Base-by-base conservation (phyloP, 2,329 filamentous ascomycete genomes). In the Boeremia lycopersici region DNA sequence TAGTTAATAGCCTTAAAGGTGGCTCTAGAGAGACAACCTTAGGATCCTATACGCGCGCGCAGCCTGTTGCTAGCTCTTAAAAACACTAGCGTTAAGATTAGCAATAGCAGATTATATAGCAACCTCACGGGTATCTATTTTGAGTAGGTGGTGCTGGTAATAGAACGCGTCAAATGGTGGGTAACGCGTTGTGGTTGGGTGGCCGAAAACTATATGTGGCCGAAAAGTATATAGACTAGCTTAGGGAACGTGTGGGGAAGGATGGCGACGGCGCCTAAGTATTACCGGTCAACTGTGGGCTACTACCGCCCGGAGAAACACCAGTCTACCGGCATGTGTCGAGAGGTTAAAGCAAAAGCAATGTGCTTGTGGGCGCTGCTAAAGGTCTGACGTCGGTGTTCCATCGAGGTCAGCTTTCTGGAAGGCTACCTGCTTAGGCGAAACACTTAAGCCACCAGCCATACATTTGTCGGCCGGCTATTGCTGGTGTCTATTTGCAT, bases 161-260 rank as follows among this genome's bases (percentile, higher is more conserved):
- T n/a, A n/a, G n/a, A n/a, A n/a, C n/a, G n/a, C n/a, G n/a, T n/a
- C n/a, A n/a, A n/a, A n/a, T n/a, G n/a, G n/a, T n/a, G n/a, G n/a
- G n/a, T n/a, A n/a, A n/a, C n/a, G n/a, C n/a, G n/a, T n/a, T n/a
- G n/a, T n/a, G n/a, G n/a, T n/a, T n/a, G n/a, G n/a, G n/a, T n/a
- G n/a, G n/a, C n/a, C n/a, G n/a, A n/a, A n/a, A n/a, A n/a, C n/a
- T n/a, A n/a, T n/a, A n/a, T n/a, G n/a, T n/a, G n/a, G n/a, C n/a
- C n/a, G n/a, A n/a, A n/a, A n/a, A n/a, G n/a, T n/a, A n/a, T n/a
- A n/a, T n/a, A n/a, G n/a, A n/a, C n/a, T n/a, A n/a, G n/a, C n/a
- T n/a, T n/a, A 33, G 56, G 47, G 51, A 57, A 49, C 59, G 48
- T 52, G 47, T 48, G 56, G 56, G 55, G 56, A 58, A n/a, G 40